phyloP scores from a whole-genome alignment of 2,329 filamentous ascomycete species.

The Xylariaceae sp. region DNA sequence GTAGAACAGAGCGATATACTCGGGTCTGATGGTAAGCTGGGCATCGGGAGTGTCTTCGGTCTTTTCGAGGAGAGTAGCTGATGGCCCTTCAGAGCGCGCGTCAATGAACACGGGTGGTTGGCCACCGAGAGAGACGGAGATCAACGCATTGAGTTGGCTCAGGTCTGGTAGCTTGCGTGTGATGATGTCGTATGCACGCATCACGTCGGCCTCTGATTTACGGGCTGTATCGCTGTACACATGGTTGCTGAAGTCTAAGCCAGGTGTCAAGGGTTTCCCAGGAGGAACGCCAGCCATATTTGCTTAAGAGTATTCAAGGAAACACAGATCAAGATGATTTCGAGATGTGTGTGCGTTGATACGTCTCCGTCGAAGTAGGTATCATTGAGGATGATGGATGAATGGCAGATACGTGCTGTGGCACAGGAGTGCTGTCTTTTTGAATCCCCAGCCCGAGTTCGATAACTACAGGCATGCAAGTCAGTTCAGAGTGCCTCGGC shows the following conservation, averaged over 20 bases:
- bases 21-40: constrained; percentile 19
- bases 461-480: too few relatives aligned
- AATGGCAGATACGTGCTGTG: too few relatives aligned
- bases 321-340: too few relatives aligned
- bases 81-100: constrained; percentile 9
- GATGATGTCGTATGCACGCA: constrained; percentile 15
- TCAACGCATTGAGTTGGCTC: constrained; percentile 16
- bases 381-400: too few relatives aligned
- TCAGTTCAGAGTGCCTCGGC: too few relatives aligned
- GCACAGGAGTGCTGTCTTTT: too few relatives aligned
- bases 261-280: constrained; percentile 15
- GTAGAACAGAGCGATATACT: constrained; percentile 20
- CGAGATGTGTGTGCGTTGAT: too few relatives aligned
- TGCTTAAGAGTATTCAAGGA: not conserved
- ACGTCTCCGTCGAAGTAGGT: too few relatives aligned
- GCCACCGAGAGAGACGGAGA: constrained; percentile 14
- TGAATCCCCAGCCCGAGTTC: too few relatives aligned
- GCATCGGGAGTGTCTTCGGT: constrained; percentile 18
- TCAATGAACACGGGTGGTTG: constrained; percentile 20
- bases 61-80: constrained; percentile 14
- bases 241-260: constrained; percentile 17
- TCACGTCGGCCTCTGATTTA: constrained; percentile 11
- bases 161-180: constrained; percentile 18
- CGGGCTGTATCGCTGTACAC: constrained; percentile 11
- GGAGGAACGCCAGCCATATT: constrained; percentile 18